Percentiles rank a stretch among this genome's conserved stretches.
These are phyloP conservation scores for Fusarium sp. DNA, from an alignment of 2,329 filamentous ascomycete genomes.

Conservation along the genomic window DNA sequence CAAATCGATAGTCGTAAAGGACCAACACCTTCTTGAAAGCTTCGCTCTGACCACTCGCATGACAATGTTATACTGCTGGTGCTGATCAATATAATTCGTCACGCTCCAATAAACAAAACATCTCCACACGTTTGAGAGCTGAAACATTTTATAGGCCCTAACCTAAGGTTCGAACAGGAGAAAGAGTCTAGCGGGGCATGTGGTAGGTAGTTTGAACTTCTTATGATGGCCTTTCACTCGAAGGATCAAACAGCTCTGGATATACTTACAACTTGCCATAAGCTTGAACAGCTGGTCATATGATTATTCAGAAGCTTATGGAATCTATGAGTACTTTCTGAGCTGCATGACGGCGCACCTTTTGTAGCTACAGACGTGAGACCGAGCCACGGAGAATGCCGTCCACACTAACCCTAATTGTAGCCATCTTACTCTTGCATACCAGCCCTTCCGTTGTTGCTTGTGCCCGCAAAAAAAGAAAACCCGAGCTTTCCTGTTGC, in stretches of 20 bases:
- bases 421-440: neutral
- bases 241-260: neutral
- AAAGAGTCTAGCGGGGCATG: neutral
- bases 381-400: neutral
- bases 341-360: no score
- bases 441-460: neutral
- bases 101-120: no score
- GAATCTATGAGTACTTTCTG: neutral
- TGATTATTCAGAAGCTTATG: neutral
- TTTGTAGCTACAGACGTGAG: neutral
- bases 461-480: neutral
- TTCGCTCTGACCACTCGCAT: neutral
- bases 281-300: no score
- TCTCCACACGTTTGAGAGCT: no score
- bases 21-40: neutral
- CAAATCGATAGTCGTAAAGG: neutral
- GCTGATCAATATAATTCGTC: neutral
- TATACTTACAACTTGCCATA: accelerated
- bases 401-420: neutral
- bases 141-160: no score
- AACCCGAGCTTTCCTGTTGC: neutral
- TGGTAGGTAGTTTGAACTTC: no score
- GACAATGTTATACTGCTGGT: neutral
- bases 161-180: no score
- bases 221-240: neutral